A percentile compares a stretch with the other conserved stretches of the same genome.
phyloP scores from a whole-genome alignment of 805 yeast genomes.

The Priceomyces medius region DNA sequence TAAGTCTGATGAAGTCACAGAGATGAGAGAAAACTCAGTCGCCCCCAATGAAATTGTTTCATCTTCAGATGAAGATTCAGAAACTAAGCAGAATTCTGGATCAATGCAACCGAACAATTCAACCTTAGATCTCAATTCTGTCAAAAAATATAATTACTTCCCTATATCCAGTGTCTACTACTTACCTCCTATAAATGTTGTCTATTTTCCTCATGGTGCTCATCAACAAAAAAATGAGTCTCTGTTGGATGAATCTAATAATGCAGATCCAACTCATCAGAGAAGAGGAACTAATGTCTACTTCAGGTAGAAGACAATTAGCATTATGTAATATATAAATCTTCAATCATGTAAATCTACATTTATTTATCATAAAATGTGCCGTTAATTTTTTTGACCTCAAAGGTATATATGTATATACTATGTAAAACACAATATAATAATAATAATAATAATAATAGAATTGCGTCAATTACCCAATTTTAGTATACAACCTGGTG shows the following conservation, averaged over 20 bases:
- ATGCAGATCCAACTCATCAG: constrained; percentile 3
- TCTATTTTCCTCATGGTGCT: constrained; percentile 54
- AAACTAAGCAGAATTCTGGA: background rate
- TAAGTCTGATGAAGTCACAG: background rate
- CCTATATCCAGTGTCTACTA: constrained; percentile 52
- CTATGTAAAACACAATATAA: background rate
- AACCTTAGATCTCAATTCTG: constrained; percentile 10
- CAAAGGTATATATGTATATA: background rate
- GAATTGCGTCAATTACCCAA: background rate
- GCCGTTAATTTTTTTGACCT: constrained; percentile 1
- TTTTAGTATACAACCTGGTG: background rate
- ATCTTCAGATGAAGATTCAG: constrained; percentile 6
- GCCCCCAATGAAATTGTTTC: constrained; percentile 1
- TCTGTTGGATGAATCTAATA: constrained; percentile 13
- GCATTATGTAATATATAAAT: constrained; percentile 1
- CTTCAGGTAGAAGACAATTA: constrained; percentile 13
- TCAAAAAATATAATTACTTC: constrained; percentile 43
- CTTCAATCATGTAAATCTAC: background rate
- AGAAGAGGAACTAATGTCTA: constrained; percentile 26
- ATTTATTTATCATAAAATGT: background rate
- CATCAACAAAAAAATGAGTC: constrained; percentile 33
- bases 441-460: constrained; percentile 1
- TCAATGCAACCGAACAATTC: constrained; percentile 5
- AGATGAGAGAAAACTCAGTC: background rate
- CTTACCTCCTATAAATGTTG: constrained; percentile 55